Evolutionary conservation across 345 rosid genomes (phyloP).

Genomic region (Populus pruinosa): DNA sequence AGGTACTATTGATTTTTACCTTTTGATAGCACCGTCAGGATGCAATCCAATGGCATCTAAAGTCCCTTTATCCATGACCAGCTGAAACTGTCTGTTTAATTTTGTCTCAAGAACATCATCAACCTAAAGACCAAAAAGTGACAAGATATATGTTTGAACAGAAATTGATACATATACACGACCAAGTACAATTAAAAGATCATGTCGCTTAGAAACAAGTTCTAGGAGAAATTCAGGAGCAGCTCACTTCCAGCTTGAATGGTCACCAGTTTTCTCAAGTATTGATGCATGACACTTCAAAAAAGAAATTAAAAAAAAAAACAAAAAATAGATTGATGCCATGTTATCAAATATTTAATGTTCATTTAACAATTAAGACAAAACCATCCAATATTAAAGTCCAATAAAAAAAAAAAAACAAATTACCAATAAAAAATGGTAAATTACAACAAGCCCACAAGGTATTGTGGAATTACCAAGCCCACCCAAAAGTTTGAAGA

Average conservation of each 20-base stretch:
- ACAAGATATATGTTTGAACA: neutral
- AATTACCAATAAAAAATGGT: neutral
- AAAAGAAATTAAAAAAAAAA: neutral
- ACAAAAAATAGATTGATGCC: neutral
- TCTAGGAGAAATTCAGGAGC: neutral
- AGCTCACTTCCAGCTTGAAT: neutral
- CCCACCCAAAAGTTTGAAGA: neutral
- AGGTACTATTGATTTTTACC: slow-evolving; percentile 38
- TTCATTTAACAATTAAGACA: neutral
- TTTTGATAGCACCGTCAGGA: slow-evolving; percentile 86
- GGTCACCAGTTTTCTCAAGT: neutral
- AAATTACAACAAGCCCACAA: neutral
- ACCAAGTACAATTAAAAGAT: neutral
- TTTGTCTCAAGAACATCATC: slow-evolving; percentile 89
- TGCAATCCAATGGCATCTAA: slow-evolving; percentile 97
- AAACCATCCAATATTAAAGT: neutral
- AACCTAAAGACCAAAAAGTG: slow-evolving; percentile 43
- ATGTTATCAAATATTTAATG: neutral
- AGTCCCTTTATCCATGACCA: slow-evolving; percentile 96
- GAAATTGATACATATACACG: neutral
- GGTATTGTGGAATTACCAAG: too few species aligned
- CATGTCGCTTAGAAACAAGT: neutral
- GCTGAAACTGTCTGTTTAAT: slow-evolving; percentile 61
- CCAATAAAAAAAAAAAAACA: too few species aligned
- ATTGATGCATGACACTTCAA: neutral